These are phyloP conservation scores for Aspergillus brasiliensis DNA, from an alignment of 2,329 filamentous ascomycete species.

Conservation along the genomic window DNA sequence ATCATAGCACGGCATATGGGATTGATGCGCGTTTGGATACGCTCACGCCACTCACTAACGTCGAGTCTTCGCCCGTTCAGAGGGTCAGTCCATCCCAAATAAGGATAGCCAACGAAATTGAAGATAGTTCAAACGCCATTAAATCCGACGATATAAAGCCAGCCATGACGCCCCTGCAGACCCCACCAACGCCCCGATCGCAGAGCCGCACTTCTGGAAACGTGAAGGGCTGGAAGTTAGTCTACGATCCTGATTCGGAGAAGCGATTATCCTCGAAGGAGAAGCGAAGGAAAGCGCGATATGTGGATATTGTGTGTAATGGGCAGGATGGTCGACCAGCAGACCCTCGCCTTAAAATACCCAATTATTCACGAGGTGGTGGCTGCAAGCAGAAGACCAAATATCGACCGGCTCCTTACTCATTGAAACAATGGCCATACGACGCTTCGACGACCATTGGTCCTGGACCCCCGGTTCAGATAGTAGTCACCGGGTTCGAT, in stretches of 20 bases:
- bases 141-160: constrained; percentile 31
- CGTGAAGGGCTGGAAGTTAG: constrained; percentile 59
- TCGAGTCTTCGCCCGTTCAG: constrained; percentile 64
- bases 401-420: constrained; percentile 75
- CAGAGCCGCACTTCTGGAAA: constrained; percentile 55
- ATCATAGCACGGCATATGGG: constrained; percentile 57
- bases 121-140: constrained; percentile 32
- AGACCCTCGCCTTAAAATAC: constrained; percentile 77
- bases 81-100: constrained; percentile 58
- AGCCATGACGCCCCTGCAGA: constrained; percentile 45
- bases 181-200: constrained; percentile 49
- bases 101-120: constrained; percentile 40
- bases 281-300: constrained; percentile 56
- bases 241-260: constrained; percentile 66
- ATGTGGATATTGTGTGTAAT: constrained; percentile 54
- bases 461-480: constrained; percentile 83
- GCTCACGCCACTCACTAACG: constrained; percentile 67
- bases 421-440: constrained; percentile 77
- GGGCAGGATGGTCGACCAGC: constrained; percentile 65
- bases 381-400: constrained; percentile 69
- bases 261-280: constrained; percentile 59
- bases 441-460: constrained; percentile 83
- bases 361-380: constrained; percentile 62
- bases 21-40: constrained; percentile 56
- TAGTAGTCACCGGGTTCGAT: constrained; percentile 96